Evolutionary conservation across 2,329 filamentous ascomycete genomes (phyloP).

Genomic region (Aspergillus texensis): DNA sequence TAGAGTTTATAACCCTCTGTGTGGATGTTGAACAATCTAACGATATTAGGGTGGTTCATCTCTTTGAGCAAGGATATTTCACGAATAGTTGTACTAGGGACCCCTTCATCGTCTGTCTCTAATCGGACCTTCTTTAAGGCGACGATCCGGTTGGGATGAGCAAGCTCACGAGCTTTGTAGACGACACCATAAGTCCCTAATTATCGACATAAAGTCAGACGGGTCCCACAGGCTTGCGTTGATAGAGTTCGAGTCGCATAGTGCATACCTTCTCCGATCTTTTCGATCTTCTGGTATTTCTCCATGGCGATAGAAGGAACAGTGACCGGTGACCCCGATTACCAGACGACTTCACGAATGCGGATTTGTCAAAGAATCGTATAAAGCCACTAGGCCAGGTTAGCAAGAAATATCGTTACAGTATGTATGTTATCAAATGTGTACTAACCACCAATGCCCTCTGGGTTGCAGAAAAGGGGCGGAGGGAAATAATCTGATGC

Average conservation of each 20-base stretch:
- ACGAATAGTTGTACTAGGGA: constrained; percentile 91
- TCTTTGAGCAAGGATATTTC: constrained; percentile 94
- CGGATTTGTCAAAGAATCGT: not conserved
- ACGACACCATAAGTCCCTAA: constrained; percentile 91
- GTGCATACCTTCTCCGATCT: constrained; percentile 84
- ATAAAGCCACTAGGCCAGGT: not conserved
- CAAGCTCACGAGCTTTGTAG: constrained; percentile 88
- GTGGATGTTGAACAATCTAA: constrained; percentile 86
- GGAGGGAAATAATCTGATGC: not conserved
- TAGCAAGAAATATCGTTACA: not conserved
- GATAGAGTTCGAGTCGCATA: not conserved
- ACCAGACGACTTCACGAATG: not conserved
- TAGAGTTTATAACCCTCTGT: constrained; percentile 94
- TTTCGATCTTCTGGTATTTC: constrained; percentile 95
- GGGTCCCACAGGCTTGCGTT: not conserved
- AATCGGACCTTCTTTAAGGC: constrained; percentile 94
- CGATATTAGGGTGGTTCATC: constrained; percentile 89
- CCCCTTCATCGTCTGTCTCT: constrained; percentile 91
- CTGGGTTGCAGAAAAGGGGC: not conserved
- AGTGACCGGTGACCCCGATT: not conserved
- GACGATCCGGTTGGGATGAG: constrained; percentile 79
- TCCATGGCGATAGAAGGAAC: constrained; percentile 65
- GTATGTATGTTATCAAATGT: not conserved
- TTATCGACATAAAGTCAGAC: not conserved
- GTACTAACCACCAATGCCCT: not conserved